A percentile compares a stretch with the other conserved stretches of the same genome.
Conservation (phyloP, 768 basidiomycete genomes). For the Xerocomus potaroensis region DNA sequence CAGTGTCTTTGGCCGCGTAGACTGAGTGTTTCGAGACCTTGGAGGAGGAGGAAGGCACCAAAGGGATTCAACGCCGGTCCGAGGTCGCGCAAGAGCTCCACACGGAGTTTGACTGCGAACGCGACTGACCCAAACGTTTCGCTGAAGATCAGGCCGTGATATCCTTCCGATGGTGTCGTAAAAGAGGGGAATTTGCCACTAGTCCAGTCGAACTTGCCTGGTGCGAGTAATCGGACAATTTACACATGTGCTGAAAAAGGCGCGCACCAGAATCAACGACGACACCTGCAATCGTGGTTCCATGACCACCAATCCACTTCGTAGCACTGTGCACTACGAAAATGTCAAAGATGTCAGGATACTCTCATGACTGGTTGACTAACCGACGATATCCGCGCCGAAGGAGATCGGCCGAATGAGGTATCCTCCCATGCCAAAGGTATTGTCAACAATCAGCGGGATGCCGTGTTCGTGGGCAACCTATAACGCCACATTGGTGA, state of each 20-base stretch:
- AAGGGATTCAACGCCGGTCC: slow-evolving; percentile 54
- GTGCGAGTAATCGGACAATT: slow-evolving; percentile 1
- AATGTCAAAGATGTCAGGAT: background rate
- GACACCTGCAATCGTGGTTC: slow-evolving; percentile 65
- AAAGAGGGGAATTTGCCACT: slow-evolving; percentile 55
- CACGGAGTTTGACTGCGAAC: slow-evolving; percentile 48
- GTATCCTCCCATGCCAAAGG: slow-evolving; percentile 60
- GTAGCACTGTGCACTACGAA: slow-evolving; percentile 50
- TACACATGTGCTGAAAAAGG: background rate
- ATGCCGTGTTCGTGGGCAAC: slow-evolving; percentile 58
- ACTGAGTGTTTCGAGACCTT: slow-evolving; percentile 61
- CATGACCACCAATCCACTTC: slow-evolving; percentile 67
- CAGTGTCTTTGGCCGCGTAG: slow-evolving; percentile 56
- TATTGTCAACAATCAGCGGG: slow-evolving; percentile 65
- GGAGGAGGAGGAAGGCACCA: slow-evolving; percentile 53
- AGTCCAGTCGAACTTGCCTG: slow-evolving; percentile 57
- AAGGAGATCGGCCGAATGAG: slow-evolving; percentile 49
- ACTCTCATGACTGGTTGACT: slow-evolving; percentile 2
- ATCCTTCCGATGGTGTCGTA: slow-evolving; percentile 52
- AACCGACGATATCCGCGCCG: slow-evolving; percentile 54
- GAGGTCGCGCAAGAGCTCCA: slow-evolving; percentile 50
- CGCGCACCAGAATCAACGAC: slow-evolving; percentile 52
- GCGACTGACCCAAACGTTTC: slow-evolving; percentile 50
- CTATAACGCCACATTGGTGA: slow-evolving; percentile 20
- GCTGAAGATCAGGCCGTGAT: slow-evolving; percentile 49